phyloP scores from a whole-genome alignment of 768 basidiomycete species.

The Myochromella boudieri region DNA sequence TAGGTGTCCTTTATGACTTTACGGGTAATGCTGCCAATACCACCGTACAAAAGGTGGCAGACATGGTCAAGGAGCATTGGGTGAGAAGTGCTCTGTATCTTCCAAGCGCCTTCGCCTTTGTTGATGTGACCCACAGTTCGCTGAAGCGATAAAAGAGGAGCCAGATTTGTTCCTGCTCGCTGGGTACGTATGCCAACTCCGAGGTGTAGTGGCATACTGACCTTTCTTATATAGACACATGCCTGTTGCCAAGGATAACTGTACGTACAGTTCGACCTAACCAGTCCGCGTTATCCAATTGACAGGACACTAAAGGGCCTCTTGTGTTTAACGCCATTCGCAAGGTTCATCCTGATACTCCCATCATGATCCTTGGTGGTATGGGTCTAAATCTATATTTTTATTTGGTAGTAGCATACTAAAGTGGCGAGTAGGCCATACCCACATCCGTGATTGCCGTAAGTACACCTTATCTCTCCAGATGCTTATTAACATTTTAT shows the following conservation, averaged over 20 bases:
- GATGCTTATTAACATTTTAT: not conserved
- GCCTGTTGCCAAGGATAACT: constrained; percentile 72
- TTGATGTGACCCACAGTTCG: constrained; percentile 47
- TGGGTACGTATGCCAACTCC: constrained; percentile 42
- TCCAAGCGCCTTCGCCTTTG: not conserved
- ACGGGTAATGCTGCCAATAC: constrained; percentile 69
- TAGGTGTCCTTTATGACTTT: constrained; percentile 82
- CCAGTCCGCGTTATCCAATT: not conserved
- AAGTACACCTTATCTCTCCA: constrained; percentile 24
- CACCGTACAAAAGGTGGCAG: constrained; percentile 68
- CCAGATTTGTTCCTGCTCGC: constrained; percentile 82
- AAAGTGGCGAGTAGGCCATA: constrained; percentile 68
- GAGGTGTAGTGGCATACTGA: not conserved
- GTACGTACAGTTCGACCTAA: constrained; percentile 27
- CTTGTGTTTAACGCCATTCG: constrained; percentile 74
- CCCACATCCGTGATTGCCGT: constrained; percentile 80
- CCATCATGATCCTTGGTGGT: constrained; percentile 84
- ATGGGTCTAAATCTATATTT: too few relatives aligned
- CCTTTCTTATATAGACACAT: constrained; percentile 60
- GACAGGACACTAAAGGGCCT: constrained; percentile 50
- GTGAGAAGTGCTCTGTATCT: constrained; percentile 29
- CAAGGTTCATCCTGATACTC: constrained; percentile 66
- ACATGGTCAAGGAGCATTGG: constrained; percentile 83
- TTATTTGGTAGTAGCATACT: too few relatives aligned
- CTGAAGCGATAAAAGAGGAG: constrained; percentile 72